Evolutionary conservation across 176 grass and related monocot genomes (phyloP).

Genomic region (Melocanna baccifera): DNA sequence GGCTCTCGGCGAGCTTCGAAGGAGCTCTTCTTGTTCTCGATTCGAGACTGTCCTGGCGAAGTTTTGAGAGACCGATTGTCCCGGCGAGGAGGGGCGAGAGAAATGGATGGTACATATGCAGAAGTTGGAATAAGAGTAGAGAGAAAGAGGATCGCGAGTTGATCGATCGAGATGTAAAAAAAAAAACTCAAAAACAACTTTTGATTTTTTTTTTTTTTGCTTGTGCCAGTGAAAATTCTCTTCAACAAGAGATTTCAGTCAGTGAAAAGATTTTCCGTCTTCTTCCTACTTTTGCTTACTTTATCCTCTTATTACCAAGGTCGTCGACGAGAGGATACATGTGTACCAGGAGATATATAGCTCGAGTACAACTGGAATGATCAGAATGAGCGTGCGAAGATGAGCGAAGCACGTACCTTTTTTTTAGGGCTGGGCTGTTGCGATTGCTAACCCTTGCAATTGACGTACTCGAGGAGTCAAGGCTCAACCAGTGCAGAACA

Average conservation of each 20-base stretch:
- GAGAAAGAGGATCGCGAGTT: neutral
- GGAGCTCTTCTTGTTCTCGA: neutral
- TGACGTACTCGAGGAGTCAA: slow-evolving; percentile 10
- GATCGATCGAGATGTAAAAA: slow-evolving; percentile 25
- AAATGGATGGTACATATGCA: neutral
- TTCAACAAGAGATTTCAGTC: neutral
- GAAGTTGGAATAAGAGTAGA: slow-evolving; percentile 9
- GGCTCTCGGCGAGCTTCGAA: neutral
- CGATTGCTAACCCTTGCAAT: neutral
- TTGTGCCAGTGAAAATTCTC: neutral
- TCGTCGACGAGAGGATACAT: slow-evolving; percentile 23
- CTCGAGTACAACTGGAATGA: slow-evolving; percentile 29
- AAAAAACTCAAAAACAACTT: neutral
- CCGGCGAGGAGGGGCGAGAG: neutral
- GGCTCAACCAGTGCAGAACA: neutral
- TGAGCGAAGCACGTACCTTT: slow-evolving; percentile 7
- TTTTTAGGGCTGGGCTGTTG: neutral
- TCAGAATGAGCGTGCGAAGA: slow-evolving; percentile 16
- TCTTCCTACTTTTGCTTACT: neutral
- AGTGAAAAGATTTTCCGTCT: neutral
- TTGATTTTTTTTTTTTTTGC: neutral
- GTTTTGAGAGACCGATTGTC: neutral
- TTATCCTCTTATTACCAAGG: neutral
- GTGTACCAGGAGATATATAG: slow-evolving; percentile 6
- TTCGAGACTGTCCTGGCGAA: neutral